Base-by-base conservation (phyloP, 257 asterid species). In the Capsicum chinense region DNA sequence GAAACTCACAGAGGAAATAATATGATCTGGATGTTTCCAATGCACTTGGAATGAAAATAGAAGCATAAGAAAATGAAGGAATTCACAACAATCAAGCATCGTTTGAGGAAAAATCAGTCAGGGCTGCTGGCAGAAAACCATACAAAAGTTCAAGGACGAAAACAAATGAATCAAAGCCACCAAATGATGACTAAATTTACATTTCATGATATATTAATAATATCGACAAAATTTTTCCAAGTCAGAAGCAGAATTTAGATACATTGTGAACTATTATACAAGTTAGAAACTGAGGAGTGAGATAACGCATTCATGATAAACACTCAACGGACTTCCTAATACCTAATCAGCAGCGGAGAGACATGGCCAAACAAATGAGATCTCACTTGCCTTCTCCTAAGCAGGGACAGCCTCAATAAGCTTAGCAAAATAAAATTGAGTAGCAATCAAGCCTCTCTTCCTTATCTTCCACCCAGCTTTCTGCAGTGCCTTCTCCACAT, bases 391-490 rank as follows among this genome's bases (percentile, higher is more conserved):
- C 66, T 60, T 84, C 83, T 84, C 17, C 84, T 94, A 93, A n/a
- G 90, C 92, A 50, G 97, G 97, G 85, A 94, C 85, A 69, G 98
- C 99, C 93, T 95, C 98, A n/a, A 95, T 89, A 44, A 95, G 91
- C 79, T 89, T 90, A 1, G 98, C 90, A 84, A 94, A 95, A 91
- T 95, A 95, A 88, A 95, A 95, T 85, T 94, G 99, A 0, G 99
- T 90, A 66, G 95, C 92, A 68, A 89, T 91, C 71, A 92, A 66
- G 66, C 95, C 99, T 88, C 95, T 93, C 90, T 94, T 95, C 84
- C 90, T 91, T 87, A 93, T 92, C 86, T 79, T 95, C 99, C 99
- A 94, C 81, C 98, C 99, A 35, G 89, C 98, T 39, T 91, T 95
- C 68, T 87, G 88, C 90, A 95, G 85, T 9, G 98, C 98, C 82